Evolutionary conservation across 371 early-diverging fungal species (phyloP), one percentile per base, ranked within the genome.

Genomic region (Dinochytrium kinnereticum): DNA sequence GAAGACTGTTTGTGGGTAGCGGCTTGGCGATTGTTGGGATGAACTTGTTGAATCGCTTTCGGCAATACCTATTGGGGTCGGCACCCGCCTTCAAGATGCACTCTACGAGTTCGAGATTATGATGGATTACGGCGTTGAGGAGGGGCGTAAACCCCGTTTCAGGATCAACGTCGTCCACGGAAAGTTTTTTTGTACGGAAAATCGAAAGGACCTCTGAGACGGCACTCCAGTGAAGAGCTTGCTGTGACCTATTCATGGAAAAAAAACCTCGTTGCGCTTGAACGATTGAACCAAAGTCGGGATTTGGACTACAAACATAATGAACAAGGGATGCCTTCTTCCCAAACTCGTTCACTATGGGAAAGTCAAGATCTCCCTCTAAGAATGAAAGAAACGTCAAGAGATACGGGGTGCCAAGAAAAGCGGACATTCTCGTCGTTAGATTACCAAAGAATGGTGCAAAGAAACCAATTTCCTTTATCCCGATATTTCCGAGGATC

Each of bases 101-200:
- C 24, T 53, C 26, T 13, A 26, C 26, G n/a, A 53, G 55, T 5
- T 53, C 55, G 5, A n/a, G 24, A 53, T 53, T 53, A 26, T 5
- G 5, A 5, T 53, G n/a, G n/a, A 24, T n/a, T 26, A 53, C 55
- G 55, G 55, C 55, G 26, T 21, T 26, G 26, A 21, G 55, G n/a
- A 53, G 55, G 24, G 55, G 55, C 55, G 55, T n/a, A 5, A 53
- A 53, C 55, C 55, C 55, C 55, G 55, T n/a, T 5, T 5, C 26
- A 53, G 55, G 55, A 24, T 53, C 55, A 26, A 53, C 26, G 5
- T 53, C 55, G 5, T 53, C n/a, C 5, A 53, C 5, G 26, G 10
- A 13, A 13, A 26, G n/a, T 5, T 53, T 53, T 24, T 26, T 13
- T 5, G 5, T 13, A 5, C 7, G 5, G n/a, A 53, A 53, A 53